These are phyloP conservation scores for Spongospora subterranea DNA, from an alignment of 208 protist genomes.

Conservation along the genomic window DNA sequence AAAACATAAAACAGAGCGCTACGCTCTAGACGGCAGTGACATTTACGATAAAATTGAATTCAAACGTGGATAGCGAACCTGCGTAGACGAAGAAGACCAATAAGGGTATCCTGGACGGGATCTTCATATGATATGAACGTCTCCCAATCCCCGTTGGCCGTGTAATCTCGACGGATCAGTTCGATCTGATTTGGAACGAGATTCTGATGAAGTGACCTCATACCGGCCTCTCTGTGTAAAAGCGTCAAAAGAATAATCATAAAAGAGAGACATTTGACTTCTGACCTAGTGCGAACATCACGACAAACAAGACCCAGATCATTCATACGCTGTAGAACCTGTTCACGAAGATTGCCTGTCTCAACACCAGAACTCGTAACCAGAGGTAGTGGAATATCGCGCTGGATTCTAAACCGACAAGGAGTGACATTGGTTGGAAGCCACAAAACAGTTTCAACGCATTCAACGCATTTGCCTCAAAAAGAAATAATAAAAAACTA, in stretches of 20 bases:
- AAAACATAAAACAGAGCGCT: no score
- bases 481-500: no score
- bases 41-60: no score
- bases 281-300: conserved; percentile 91
- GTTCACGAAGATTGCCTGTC: conserved; percentile 93
- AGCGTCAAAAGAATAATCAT: conserved; percentile 45
- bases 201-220: conserved; percentile 76
- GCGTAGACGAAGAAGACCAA: conserved; percentile 83
- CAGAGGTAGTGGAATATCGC: conserved; percentile 96
- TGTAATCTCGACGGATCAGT: conserved; percentile 83
- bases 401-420: conserved; percentile 78
- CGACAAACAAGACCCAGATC: conserved; percentile 84
- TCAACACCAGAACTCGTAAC: conserved; percentile 92
- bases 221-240: conserved; percentile 77
- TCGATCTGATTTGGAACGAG: conserved; percentile 83
- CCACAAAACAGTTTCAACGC: no score
- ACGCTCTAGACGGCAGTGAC: no score
- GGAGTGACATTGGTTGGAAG: neutral
- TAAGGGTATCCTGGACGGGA: conserved; percentile 84
- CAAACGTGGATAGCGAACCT: no score
- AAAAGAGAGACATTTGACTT: conserved; percentile 9
- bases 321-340: conserved; percentile 86
- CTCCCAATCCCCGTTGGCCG: conserved; percentile 85
- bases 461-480: no score
- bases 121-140: conserved; percentile 90